Conservation (phyloP, 805 yeast genomes). For the Candida orba region DNA sequence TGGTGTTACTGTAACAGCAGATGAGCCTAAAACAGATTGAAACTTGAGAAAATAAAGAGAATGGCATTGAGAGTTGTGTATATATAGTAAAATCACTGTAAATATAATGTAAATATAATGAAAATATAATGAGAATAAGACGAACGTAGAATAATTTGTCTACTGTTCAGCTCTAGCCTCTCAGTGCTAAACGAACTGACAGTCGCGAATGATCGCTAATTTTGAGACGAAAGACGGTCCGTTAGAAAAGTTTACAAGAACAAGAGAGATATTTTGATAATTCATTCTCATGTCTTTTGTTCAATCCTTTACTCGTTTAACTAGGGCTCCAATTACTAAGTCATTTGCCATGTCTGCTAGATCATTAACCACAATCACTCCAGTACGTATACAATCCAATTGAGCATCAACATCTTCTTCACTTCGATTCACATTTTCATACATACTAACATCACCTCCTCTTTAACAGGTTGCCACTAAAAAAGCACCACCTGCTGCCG, state of each 20-base stretch:
- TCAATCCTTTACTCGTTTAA: slow-evolving; percentile 17
- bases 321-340: slow-evolving; percentile 17
- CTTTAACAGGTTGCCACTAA: slow-evolving; percentile 49
- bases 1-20: slow-evolving; percentile 40
- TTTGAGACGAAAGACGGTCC: no score
- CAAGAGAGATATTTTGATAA: not conserved
- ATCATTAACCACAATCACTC: slow-evolving; percentile 29
- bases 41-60: not conserved
- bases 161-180: no score
- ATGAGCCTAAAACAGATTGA: not conserved
- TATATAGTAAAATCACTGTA: not conserved
- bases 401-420: not conserved
- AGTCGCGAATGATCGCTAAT: no score
- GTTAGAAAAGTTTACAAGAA: no score
- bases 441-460: slow-evolving; percentile 17
- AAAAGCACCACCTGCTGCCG: slow-evolving; percentile 94
- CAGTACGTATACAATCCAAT: slow-evolving; percentile 18
- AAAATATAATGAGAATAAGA: no score
- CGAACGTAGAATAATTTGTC: no score
- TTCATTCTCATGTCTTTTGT: slow-evolving; percentile 17
- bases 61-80: not conserved
- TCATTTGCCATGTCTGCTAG: slow-evolving; percentile 19
- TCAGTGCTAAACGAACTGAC: no score
- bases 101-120: not conserved
- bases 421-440: not conserved